Percentiles rank a stretch among this genome's conserved stretches.
These are phyloP conservation scores for Penicillium lividum DNA, from an alignment of 495 filamentous ascomycete genomes.

Conservation along the genomic window DNA sequence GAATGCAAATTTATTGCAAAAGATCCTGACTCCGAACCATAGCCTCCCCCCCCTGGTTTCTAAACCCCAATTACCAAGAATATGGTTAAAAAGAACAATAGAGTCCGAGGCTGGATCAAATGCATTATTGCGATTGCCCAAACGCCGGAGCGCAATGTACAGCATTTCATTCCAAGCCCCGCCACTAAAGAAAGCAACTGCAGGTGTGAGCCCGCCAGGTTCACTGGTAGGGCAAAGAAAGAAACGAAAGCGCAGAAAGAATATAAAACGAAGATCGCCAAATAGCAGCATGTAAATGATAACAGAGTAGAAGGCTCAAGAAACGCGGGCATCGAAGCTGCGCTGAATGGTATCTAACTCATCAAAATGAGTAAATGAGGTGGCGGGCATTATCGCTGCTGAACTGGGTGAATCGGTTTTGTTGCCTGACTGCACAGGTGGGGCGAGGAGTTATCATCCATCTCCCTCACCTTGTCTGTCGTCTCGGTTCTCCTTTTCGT, in stretches of 20 bases:
- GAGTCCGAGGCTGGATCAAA: constrained; percentile 20
- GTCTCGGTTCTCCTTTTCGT: constrained; percentile 43
- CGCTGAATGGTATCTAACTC: constrained; percentile 46
- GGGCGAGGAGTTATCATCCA: constrained; percentile 17
- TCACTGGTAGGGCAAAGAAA: constrained; percentile 3
- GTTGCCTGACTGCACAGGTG: constrained; percentile 13
- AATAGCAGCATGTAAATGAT: constrained; percentile 13
- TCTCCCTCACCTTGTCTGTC: constrained; percentile 33
- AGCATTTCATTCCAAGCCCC: constrained; percentile 18
- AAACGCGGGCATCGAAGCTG: constrained; percentile 14
- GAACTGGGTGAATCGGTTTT: constrained; percentile 15
- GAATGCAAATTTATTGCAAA: constrained; percentile 22
- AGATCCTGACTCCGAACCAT: constrained; percentile 20
- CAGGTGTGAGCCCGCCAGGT: constrained; percentile 11
- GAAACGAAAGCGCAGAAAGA: constrained; percentile 2
- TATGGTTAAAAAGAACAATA: constrained; percentile 4
- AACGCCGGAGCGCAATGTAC: constrained; percentile 32
- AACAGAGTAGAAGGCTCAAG: constrained; percentile 9
- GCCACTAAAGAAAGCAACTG: constrained; percentile 14
- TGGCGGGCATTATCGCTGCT: constrained; percentile 16
- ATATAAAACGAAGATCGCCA: constrained; percentile 17
- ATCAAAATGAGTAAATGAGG: constrained; percentile 26
- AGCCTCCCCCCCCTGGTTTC: constrained; percentile 12
- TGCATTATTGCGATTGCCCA: constrained; percentile 29
- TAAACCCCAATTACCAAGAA: constrained; percentile 6